These are phyloP conservation scores for Clarireedia homoeocarpa DNA, from an alignment of 2,329 filamentous ascomycete species.

Conservation along the genomic window DNA sequence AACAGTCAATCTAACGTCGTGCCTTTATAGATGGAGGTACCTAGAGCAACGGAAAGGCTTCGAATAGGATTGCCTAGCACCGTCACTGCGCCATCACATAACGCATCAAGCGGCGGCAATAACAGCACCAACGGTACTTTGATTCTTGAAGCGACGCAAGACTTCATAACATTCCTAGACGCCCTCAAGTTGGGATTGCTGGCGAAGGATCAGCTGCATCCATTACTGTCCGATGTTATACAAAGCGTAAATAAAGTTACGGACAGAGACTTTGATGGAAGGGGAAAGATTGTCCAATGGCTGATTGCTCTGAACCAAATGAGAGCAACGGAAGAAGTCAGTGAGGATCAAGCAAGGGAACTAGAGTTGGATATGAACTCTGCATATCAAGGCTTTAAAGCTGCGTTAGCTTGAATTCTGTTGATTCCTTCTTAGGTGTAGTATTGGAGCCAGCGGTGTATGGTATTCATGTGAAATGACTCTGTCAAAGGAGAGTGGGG, in stretches of 20 bases:
- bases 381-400: conserved; percentile 89
- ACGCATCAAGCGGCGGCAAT: conserved; percentile 34
- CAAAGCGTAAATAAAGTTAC: conserved; percentile 97
- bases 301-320: conserved; percentile 96
- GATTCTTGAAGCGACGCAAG: conserved; percentile 87
- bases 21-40: conserved; percentile 70
- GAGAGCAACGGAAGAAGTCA: conserved; percentile 87
- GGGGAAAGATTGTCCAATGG: conserved; percentile 98
- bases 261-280: conserved; percentile 86
- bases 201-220: conserved; percentile 94
- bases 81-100: conserved; percentile 43
- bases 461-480: background rate
- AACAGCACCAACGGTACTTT: conserved; percentile 44
- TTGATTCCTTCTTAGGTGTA: background rate
- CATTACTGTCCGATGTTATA: conserved; percentile 88
- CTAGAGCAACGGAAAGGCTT: conserved; percentile 85
- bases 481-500: too few relatives aligned
- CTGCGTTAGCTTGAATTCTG: conserved; percentile 21
- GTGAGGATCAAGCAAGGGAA: conserved; percentile 79
- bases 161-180: conserved; percentile 97
- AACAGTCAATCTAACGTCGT: background rate
- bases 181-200: conserved; percentile 86
- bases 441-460: background rate
- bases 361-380: conserved; percentile 89
- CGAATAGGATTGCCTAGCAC: conserved; percentile 90